Base-by-base conservation (phyloP, 2,329 filamentous ascomycete genomes). In the Fusarium protoensiforme region DNA sequence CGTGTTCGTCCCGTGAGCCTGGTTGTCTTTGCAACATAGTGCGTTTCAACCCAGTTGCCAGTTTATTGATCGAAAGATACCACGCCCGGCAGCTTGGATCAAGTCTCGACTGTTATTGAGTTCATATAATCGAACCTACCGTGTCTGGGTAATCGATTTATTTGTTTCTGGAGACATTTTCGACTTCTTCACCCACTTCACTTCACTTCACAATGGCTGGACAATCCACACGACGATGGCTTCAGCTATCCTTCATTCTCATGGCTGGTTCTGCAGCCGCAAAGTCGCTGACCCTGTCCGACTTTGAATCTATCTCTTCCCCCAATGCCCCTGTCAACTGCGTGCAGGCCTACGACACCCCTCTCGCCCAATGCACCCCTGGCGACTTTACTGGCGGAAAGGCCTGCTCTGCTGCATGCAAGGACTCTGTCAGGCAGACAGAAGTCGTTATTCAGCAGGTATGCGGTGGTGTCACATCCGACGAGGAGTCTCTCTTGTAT, bases 281-380 rank as follows among this genome's bases (percentile, higher is more conserved):
- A 48, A 53, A 63, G n/a, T 71, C 69, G 2, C 60, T 80, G n/a
- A 77, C 74, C 5, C 80, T 87, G 31, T 81, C 83, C 53, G 81
- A 81, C 72, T 84, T 87, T 64, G 80, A 86, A 63, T 77, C 81
- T 46, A 80, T 87, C 63, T 77, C 80, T n/a, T 78, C 81, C 13
- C 68, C 80, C n/a, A 75, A 80, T 6, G 77, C 84, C 11, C 80
- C 84, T 0, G 63, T 83, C 38, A 73, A 71, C 46, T 87, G 85
- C 72, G 77, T 82, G 16, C 73, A 81, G 39, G 84, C 83, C 36
- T 87, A 87, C 77, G 83, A 84, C 71, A 77, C 78, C 7, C 81
- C 81, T 7, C 81, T 87, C 29, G 46, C 64, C n/a, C 80, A 80
- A 58, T 87, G 85, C 75, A 65, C 60, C 5, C 36, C 73, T 5